These are phyloP conservation scores for Talaromyces albobiverticillius DNA, from an alignment of 2,329 filamentous ascomycete species.

Conservation along the genomic window DNA sequence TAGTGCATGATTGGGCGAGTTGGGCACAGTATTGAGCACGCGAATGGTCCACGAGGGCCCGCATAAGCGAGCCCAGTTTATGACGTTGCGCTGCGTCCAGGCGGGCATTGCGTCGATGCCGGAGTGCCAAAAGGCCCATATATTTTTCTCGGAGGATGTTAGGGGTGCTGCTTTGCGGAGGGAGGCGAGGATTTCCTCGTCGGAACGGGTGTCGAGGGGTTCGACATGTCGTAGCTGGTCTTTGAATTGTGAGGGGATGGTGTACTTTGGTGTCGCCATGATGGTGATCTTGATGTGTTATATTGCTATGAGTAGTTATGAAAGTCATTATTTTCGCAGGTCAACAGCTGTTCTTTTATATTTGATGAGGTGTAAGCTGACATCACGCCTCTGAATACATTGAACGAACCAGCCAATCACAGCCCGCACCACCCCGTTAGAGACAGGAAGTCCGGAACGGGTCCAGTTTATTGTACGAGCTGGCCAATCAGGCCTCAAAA, in stretches of 20 bases:
- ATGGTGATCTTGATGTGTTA: background rate
- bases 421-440: too few relatives aligned
- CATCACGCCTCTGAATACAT: too few relatives aligned
- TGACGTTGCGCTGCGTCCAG: conserved; percentile 42
- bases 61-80: conserved; percentile 40
- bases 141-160: conserved; percentile 36
- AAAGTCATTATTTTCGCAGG: background rate
- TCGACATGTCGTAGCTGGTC: conserved; percentile 10
- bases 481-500: background rate
- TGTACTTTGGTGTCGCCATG: conserved; percentile 4
- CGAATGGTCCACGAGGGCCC: conserved; percentile 42
- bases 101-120: conserved; percentile 34
- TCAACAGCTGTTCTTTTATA: background rate
- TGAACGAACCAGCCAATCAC: conserved; percentile 8
- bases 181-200: conserved; percentile 19
- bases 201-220: conserved; percentile 1
- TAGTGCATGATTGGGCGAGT: conserved; percentile 38
- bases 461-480: conserved; percentile 1
- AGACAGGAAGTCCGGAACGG: background rate
- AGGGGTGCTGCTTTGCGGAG: conserved; percentile 22
- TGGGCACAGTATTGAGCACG: conserved; percentile 37
- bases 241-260: conserved; percentile 10
- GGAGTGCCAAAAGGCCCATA: conserved; percentile 42
- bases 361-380: background rate
- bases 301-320: background rate